Conservation (phyloP, 2,329 filamentous ascomycete species). For the Thermothelomyces thermophilus region DNA sequence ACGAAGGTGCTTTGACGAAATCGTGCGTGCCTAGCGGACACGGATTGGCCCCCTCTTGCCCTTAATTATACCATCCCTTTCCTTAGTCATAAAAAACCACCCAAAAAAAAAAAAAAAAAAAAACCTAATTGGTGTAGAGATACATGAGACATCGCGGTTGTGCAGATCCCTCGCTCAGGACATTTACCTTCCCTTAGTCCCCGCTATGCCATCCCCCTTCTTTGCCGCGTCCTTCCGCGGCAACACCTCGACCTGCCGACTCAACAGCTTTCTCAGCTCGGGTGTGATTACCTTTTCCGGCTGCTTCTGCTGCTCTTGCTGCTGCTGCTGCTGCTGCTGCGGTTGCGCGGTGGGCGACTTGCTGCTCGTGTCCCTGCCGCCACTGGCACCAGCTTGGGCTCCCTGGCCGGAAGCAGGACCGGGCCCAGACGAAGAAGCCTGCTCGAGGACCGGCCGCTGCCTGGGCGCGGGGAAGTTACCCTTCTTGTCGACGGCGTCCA, state of each 20-base stretch:
- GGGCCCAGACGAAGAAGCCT: not conserved
- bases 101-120: too few relatives aligned
- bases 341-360: not conserved
- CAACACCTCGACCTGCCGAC: constrained; percentile 40
- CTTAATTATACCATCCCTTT: too few relatives aligned
- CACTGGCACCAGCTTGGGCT: not conserved
- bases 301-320: constrained; percentile 22
- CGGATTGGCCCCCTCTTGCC: too few relatives aligned
- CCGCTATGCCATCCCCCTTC: constrained; percentile 17
- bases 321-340: not conserved
- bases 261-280: constrained; percentile 49
- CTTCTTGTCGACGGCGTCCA: constrained; percentile 90
- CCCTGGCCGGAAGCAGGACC: not conserved
- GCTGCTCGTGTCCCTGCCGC: constrained; percentile 9
- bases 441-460: not conserved
- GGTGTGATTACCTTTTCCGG: constrained; percentile 48
- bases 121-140: too few relatives aligned
- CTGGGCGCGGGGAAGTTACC: constrained; percentile 43
- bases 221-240: constrained; percentile 28
- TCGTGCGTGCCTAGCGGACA: too few relatives aligned
- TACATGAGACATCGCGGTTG: too few relatives aligned
- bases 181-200: not conserved
- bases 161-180: too few relatives aligned
- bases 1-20: too few relatives aligned
- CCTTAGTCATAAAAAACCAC: too few relatives aligned